phyloP scores from a whole-genome alignment of 257 asterid genomes.

The Vinca minor region DNA sequence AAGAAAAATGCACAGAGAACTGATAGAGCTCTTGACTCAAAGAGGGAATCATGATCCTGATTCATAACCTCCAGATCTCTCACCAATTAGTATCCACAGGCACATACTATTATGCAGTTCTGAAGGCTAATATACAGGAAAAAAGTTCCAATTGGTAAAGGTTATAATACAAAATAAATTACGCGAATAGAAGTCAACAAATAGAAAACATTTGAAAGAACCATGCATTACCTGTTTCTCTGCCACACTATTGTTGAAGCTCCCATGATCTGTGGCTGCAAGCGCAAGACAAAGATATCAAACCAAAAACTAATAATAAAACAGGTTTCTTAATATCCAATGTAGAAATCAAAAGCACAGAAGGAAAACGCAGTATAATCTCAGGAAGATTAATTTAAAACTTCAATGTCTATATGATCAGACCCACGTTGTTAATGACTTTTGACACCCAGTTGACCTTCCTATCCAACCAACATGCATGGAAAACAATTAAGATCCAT shows the following conservation, averaged over 20 bases:
- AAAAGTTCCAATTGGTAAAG: too few relatives aligned
- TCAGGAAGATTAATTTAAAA: background rate
- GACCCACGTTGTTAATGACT: background rate
- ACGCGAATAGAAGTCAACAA: too few relatives aligned
- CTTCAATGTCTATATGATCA: background rate
- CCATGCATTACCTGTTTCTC: slow-evolving; percentile 90
- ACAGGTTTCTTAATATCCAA: background rate
- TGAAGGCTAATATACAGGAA: background rate
- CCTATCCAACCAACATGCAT: background rate
- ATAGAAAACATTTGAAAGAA: too few relatives aligned
- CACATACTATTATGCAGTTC: background rate
- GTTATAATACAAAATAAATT: too few relatives aligned
- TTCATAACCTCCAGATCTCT: background rate
- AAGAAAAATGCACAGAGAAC: too few relatives aligned
- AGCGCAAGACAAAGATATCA: slow-evolving; percentile 10
- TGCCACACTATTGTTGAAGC: slow-evolving; percentile 75
- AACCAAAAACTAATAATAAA: background rate
- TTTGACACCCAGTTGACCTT: background rate
- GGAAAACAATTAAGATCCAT: background rate
- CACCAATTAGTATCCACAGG: background rate
- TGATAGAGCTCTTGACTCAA: background rate
- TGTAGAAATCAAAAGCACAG: background rate
- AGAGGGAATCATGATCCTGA: background rate
- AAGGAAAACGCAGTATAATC: background rate
- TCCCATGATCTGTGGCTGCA: slow-evolving; percentile 60